These are phyloP conservation scores for Chaetomiaceae sp. DNA, from an alignment of 2,329 filamentous ascomycete species.

Conservation along the genomic window DNA sequence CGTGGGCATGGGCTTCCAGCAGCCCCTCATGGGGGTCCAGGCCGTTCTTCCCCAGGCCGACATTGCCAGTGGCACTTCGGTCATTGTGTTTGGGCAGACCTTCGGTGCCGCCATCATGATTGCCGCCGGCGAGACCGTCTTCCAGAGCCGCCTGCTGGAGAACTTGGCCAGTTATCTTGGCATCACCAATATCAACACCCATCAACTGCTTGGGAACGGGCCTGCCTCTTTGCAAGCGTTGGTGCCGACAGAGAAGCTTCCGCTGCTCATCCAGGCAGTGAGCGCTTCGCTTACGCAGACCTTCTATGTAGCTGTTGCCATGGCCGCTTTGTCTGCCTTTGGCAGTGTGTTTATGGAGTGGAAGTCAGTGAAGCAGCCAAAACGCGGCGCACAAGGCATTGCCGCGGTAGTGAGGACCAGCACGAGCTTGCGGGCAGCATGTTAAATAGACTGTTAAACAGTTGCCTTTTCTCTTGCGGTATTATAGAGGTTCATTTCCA, in stretches of 20 bases:
- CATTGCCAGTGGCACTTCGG: conserved; percentile 39
- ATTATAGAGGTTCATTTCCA: background rate
- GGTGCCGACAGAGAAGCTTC: conserved; percentile 18
- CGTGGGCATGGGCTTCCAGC: conserved; percentile 39
- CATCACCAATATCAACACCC: conserved; percentile 16
- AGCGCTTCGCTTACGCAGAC: conserved; percentile 32
- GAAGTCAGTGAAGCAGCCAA: conserved; percentile 39
- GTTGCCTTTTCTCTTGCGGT: background rate
- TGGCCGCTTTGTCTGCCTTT: conserved; percentile 36
- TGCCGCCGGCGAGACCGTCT: conserved; percentile 40
- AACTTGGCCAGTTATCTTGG: conserved; percentile 23
- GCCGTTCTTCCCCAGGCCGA: conserved; percentile 37
- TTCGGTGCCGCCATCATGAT: conserved; percentile 37
- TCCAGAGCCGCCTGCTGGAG: conserved; percentile 37
- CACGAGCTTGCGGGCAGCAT: background rate
- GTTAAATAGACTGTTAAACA: too few species aligned
- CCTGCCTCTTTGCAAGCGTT: conserved; percentile 23
- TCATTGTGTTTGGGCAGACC: conserved; percentile 37
- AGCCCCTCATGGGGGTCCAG: conserved; percentile 40
- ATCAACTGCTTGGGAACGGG: conserved; percentile 25
- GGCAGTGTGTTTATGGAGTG: conserved; percentile 37
- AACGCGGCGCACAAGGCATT: background rate
- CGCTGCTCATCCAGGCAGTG: conserved; percentile 32
- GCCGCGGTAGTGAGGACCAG: background rate
- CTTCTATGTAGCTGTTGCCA: conserved; percentile 33